Base-by-base conservation (phyloP, 768 basidiomycete species). In the Suillus subaureus region DNA sequence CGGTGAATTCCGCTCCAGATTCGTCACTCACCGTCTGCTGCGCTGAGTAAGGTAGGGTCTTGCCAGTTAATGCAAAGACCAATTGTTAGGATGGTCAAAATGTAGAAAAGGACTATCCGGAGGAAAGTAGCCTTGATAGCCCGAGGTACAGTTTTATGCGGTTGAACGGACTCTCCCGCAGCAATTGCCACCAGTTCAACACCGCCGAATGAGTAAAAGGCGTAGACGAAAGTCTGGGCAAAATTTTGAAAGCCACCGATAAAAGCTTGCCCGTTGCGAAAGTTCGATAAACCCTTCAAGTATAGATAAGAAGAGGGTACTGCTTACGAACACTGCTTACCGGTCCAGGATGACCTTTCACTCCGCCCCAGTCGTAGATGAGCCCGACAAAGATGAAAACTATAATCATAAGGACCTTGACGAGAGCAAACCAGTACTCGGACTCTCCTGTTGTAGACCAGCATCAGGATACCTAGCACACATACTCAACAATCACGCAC, bases 111-210 rank as follows among this genome's bases (percentile, higher is more conserved):
- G 47, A 86, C 74, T 67, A 89, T 87, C 42, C 88, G 83, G 78
- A 87, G 80, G 77, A 90, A 90, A 0, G 89, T 89, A 43, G 85
- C 85, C 70, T 87, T 89, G 74, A 90, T 83, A 1, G 90, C 90
- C 0, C 80, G 77, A 4, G 89, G 89, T 35, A 91, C 84, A 1
- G 86, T 76, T 72, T 86, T 86, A 75, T 87, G 81, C 1, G 90
- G 90, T 68, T 82, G 82, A 55, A 81, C 82, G 7, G 86, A 86
- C 77, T 91, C 90, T 40, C 89, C 88, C 12, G 90, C 89, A n/a
- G 90, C 89, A 39, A 92, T 75, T 3, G 88, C 85, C 49, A 91
- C 89, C 12, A 92, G 82, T 69, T 90, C 89, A 37, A 90, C 86
- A 21, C 89, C 87, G 21, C 84, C 87, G 73, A 84, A 88, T 9